A percentile compares a stretch with the other conserved stretches of the same genome.
Conservation (phyloP, 371 early-diverging fungal genomes). For the Actinomucor elegans region DNA sequence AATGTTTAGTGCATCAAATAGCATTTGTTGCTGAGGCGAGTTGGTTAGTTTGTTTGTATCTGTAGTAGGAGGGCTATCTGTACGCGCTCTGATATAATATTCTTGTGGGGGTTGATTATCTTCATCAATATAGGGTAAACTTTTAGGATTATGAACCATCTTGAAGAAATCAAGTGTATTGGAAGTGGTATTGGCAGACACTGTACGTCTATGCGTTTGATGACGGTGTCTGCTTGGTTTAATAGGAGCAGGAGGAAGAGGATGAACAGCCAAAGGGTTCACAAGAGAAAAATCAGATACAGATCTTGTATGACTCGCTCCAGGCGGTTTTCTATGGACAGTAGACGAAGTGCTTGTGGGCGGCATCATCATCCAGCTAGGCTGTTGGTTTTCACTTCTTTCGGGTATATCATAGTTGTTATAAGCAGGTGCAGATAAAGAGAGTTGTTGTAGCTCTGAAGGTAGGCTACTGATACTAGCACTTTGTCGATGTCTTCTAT, state of each 20-base stretch:
- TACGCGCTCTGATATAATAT: slow-evolving; percentile 17
- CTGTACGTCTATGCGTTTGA: slow-evolving; percentile 25
- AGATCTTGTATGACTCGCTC: slow-evolving; percentile 23
- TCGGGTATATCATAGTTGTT: slow-evolving; percentile 11
- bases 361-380: slow-evolving; percentile 19
- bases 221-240: not conserved
- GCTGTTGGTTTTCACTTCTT: slow-evolving; percentile 11
- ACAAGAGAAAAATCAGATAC: slow-evolving; percentile 12
- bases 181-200: slow-evolving; percentile 23
- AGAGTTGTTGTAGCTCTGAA: slow-evolving; percentile 27
- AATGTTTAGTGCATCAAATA: slow-evolving; percentile 17
- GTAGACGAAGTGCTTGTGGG: not conserved
- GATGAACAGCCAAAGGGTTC: not conserved
- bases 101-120: not conserved
- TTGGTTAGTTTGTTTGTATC: not conserved
- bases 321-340: slow-evolving; percentile 10
- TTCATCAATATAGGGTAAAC: slow-evolving; percentile 7
- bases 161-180: not conserved
- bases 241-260: not conserved
- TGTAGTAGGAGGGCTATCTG: slow-evolving; percentile 15
- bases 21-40: slow-evolving; percentile 1
- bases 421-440: slow-evolving; percentile 18
- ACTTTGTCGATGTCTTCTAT: slow-evolving; percentile 2
- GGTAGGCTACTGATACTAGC: slow-evolving; percentile 23
- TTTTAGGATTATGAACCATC: not conserved